Base-by-base conservation (phyloP, 164 flowering plant species). In the Sextonia rubra region DNA sequence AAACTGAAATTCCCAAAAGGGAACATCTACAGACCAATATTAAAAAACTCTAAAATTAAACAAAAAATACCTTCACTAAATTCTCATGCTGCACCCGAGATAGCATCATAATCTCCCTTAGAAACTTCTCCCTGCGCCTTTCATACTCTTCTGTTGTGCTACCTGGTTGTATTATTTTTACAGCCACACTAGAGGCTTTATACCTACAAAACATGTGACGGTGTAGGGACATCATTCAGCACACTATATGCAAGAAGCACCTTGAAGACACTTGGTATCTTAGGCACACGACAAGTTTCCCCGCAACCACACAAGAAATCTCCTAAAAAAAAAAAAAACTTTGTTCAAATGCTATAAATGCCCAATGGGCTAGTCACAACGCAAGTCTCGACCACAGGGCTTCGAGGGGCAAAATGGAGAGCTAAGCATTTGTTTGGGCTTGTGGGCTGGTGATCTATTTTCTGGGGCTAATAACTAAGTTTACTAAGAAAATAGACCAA, bases 41-140 rank as follows among this genome's bases (percentile, higher is more conserved):
- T 37, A 30, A 30, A 69, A 58, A 58, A 22, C 25, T 27, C 20
- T 20, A 29, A 58, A 2, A 22, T 9, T 0, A 70, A 29, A 32
- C 17, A 18, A 26, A 61, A 22, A 14, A 64, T 74, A 80, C 82
- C 79, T 47, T 74, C 26, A 80, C 77, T 47, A 80, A 49, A 69
- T 74, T 77, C 17, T 77, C 80, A 61, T 80, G 80, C 62, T 80
- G 76, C 58, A 77, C 75, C 63, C 71, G 64, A 23, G 82, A 68
- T 37, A 80, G 64, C 73, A 80, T 71, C 22, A 17, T 32, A 60
- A 80, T 67, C 75, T 80, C 80, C 71, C 80, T 77, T n/a, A 64
- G 2, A 65, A 80, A 77, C 61, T 24, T 71, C 61, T 71, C 71
- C 29, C 29, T 80, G 66, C 14, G 24, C 8, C 37, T 79, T 5